Evolutionary conservation across 352 stramenopile species (phyloP).

Genomic region (Phytophthora idaei): DNA sequence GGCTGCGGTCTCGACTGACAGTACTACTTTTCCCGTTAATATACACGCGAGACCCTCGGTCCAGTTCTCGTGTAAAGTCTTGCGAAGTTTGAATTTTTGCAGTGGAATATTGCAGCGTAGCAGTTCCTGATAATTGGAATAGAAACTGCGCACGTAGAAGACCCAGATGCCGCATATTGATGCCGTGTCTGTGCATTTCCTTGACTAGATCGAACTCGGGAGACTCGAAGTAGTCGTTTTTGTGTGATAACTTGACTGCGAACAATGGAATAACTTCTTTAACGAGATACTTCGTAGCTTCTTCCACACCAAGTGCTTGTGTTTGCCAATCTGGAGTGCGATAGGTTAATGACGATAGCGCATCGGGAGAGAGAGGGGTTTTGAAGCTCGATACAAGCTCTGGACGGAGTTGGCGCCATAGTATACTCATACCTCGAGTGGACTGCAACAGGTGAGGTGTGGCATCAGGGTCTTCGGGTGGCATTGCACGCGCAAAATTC

Average conservation of each 20-base stretch:
- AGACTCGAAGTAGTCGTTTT: slow-evolving; percentile 56
- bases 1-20: slow-evolving; percentile 48
- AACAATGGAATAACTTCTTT: slow-evolving; percentile 79
- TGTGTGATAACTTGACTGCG: slow-evolving; percentile 77
- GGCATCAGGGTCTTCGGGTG: slow-evolving; percentile 83
- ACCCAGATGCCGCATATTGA: slow-evolving; percentile 91
- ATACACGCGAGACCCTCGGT: slow-evolving; percentile 65
- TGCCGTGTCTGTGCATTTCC: slow-evolving; percentile 90
- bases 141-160: slow-evolving; percentile 82
- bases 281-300: slow-evolving; percentile 77
- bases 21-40: slow-evolving; percentile 64
- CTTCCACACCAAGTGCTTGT: slow-evolving; percentile 68
- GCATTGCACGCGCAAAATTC: slow-evolving; percentile 89
- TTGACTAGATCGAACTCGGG: slow-evolving; percentile 61
- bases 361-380: slow-evolving; percentile 80
- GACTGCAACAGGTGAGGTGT: slow-evolving; percentile 79
- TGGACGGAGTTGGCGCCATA: slow-evolving; percentile 92
- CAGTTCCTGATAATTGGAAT: slow-evolving; percentile 73
- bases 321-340: slow-evolving; percentile 86
- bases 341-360: slow-evolving; percentile 86
- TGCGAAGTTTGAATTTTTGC: slow-evolving; percentile 76
- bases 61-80: slow-evolving; percentile 85
- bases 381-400: slow-evolving; percentile 71
- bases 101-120: slow-evolving; percentile 82
- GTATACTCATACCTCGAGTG: slow-evolving; percentile 86